Evolutionary conservation across 805 yeast genomes (phyloP), one percentile per base, ranked within the genome.

Genomic region (Lipomyces kockii): DNA sequence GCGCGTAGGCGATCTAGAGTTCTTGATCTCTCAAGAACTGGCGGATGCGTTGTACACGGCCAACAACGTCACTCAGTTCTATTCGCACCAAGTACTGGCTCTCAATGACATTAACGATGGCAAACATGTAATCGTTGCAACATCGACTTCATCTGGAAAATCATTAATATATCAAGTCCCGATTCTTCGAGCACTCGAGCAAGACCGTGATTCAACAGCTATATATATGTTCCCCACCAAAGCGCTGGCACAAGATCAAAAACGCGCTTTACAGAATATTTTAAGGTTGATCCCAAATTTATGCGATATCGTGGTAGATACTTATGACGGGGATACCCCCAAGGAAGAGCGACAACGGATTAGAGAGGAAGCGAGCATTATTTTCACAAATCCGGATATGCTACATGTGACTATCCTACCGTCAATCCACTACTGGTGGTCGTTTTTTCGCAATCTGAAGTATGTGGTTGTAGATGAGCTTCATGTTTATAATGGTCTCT

Each of bases 161-260:
- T 93, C 98, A 0, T 80, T 95, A 68, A 90, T 95, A 35, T 95
- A 93, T 74, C 99, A 95, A 77, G 78, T 92, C 1, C 97, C 98
- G 0, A 90, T 94, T 2, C 76, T 93, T 9, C 80, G 83, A 61
- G 82, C 60, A n/a, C 78, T 83, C 61, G 82, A 84, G 56, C 73
- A 75, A 9, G 81, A 76, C 55, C 79, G 80, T 11, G 80, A 79
- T 2, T 52, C 84, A 3, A 90, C 97, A 0, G 90, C 97, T 9
- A 82, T 96, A 81, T 92, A 90, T 73, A 87, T 95, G 12, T 95
- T 95, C 74, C 99, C 99, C 1, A 95, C 99, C 0, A 95, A 95
- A 75, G 99, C 99, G 0, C 81, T 95, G 61, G 98, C 99, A 0
- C 99, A 95, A 75, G 99, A 95, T 80, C 99, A 95, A 78, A 89